These are phyloP conservation scores for Monilinia vaccinii-corymbosi DNA, from an alignment of 2,329 filamentous ascomycete genomes.

Conservation along the genomic window DNA sequence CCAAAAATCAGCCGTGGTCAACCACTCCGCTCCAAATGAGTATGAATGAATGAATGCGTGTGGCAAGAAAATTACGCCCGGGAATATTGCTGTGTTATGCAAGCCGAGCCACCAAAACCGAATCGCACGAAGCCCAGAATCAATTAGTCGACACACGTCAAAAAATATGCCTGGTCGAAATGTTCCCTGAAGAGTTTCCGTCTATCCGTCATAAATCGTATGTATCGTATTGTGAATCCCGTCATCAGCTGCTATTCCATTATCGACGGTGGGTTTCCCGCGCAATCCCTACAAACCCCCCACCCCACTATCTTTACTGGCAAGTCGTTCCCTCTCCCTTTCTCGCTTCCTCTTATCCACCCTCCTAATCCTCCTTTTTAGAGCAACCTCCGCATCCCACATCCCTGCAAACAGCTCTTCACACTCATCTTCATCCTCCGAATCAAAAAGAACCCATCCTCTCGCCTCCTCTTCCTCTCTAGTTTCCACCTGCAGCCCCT, in stretches of 20 bases:
- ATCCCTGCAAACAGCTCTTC: conserved; percentile 55
- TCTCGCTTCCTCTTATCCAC: conserved; percentile 8
- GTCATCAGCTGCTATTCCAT: too few relatives aligned
- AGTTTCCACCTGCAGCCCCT: conserved; percentile 30
- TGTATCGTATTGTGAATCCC: background rate
- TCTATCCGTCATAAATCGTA: background rate
- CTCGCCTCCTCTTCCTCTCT: conserved; percentile 38
- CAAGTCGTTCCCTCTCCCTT: conserved; percentile 10
- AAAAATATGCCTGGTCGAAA: background rate
- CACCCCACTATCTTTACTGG: conserved; percentile 3
- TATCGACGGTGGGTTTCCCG: too few relatives aligned
- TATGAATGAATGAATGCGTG: too few relatives aligned
- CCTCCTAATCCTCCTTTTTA: conserved; percentile 24
- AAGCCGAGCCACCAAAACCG: too few relatives aligned
- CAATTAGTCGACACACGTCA: too few relatives aligned
- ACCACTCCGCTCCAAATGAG: too few relatives aligned
- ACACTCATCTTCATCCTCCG: conserved; percentile 54
- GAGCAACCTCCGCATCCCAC: conserved; percentile 44
- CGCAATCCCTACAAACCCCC: background rate
- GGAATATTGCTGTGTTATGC: too few relatives aligned
- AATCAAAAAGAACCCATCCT: conserved; percentile 38
- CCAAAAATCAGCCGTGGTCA: too few relatives aligned
- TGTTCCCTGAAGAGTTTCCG: background rate
- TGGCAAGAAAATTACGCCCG: too few relatives aligned
- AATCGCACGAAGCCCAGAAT: too few relatives aligned